Conservation (phyloP, 2,329 filamentous ascomycete species). For the Colletotrichum sp. region DNA sequence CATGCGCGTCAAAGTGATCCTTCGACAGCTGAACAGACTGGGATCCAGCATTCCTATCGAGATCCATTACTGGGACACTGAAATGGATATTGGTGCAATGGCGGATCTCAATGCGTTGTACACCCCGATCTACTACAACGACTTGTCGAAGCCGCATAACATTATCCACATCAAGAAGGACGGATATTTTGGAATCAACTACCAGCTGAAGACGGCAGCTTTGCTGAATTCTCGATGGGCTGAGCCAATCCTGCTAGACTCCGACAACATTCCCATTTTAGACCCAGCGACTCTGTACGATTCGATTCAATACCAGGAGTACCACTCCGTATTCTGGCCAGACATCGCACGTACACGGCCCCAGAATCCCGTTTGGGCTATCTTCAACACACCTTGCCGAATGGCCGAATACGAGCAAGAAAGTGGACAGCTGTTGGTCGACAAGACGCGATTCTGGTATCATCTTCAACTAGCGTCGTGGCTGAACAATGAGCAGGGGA, state of each 20-base stretch:
- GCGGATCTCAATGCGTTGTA: conserved; percentile 3
- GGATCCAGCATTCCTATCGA: neutral
- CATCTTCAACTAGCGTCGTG: conserved; percentile 13
- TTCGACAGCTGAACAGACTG: conserved; percentile 1
- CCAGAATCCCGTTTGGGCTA: conserved; percentile 1
- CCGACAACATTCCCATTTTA: neutral
- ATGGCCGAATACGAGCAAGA: conserved; percentile 15
- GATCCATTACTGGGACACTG: conserved; percentile 1
- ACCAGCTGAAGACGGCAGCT: conserved; percentile 14
- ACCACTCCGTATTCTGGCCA: conserved; percentile 5
- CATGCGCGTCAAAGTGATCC: conserved; percentile 7
- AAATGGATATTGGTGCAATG: conserved; percentile 4
- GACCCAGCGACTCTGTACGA: conserved; percentile 1
- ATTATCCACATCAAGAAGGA: conserved; percentile 12
- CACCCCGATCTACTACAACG: conserved; percentile 6
- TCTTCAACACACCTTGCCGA: conserved; percentile 4
- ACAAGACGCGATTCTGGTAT: conserved; percentile 14
- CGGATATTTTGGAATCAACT: conserved; percentile 11
- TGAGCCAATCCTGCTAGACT: neutral
- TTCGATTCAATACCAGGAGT: conserved; percentile 1
- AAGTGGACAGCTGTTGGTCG: conserved; percentile 1
- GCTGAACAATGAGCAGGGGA: conserved; percentile 10
- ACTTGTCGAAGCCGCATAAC: conserved; percentile 5
- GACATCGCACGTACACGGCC: conserved; percentile 5
- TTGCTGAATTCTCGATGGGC: conserved; percentile 1